Evolutionary conservation across 2,329 filamentous ascomycete species (phyloP).

Genomic region (Alternaria brassicicola): DNA sequence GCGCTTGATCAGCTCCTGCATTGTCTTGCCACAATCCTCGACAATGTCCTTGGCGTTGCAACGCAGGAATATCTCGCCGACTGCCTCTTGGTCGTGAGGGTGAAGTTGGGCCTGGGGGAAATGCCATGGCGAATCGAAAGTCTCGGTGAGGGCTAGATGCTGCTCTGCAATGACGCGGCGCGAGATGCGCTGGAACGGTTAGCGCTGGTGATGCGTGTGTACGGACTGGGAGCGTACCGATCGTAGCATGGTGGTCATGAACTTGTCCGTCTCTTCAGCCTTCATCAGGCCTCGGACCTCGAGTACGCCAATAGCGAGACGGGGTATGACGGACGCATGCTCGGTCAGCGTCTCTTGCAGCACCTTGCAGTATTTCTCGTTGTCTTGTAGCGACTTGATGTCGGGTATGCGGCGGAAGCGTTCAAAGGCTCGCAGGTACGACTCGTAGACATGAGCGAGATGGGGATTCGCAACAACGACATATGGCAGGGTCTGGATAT

Average conservation of each 20-base stretch:
- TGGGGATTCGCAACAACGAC: constrained; percentile 95
- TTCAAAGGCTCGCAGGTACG: constrained; percentile 98
- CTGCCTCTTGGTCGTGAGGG: constrained; percentile 75
- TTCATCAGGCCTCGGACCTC: constrained; percentile 86
- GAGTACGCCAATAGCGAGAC: constrained; percentile 90
- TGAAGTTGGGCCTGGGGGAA: constrained; percentile 72
- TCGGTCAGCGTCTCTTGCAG: constrained; percentile 81
- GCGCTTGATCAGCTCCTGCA: constrained; percentile 73
- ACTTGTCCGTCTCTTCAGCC: constrained; percentile 80
- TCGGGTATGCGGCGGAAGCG: constrained; percentile 82
- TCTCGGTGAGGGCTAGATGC: constrained; percentile 92
- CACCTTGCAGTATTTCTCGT: constrained; percentile 82
- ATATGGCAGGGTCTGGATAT: constrained; percentile 96
- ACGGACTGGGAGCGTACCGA: constrained; percentile 65
- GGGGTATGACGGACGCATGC: constrained; percentile 91
- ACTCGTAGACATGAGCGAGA: constrained; percentile 91
- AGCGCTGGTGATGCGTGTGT: not conserved
- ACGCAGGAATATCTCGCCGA: constrained; percentile 93
- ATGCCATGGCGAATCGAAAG: constrained; percentile 89
- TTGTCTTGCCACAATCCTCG: constrained; percentile 77
- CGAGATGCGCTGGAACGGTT: constrained; percentile 74
- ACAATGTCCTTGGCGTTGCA: constrained; percentile 92
- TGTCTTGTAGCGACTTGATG: constrained; percentile 84
- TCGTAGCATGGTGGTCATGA: constrained; percentile 92
- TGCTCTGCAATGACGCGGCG: constrained; percentile 97